These are phyloP conservation scores for Capsicum rhomboideum DNA, from an alignment of 257 asterid species.

Conservation along the genomic window DNA sequence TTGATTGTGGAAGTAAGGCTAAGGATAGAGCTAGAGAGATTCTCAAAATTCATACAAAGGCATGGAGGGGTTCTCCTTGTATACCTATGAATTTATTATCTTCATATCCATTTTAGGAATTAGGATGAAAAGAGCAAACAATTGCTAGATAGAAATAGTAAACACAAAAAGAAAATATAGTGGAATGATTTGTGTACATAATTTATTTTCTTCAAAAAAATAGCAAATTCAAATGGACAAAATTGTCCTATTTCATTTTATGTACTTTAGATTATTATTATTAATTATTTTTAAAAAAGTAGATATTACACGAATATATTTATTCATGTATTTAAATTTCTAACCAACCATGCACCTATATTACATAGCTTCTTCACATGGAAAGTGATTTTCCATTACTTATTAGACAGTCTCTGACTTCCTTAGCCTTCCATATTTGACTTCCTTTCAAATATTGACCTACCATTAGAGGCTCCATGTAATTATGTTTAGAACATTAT, in stretches of 20 bases:
- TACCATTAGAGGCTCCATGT: too few relatives aligned
- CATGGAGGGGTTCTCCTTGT: conserved; percentile 64
- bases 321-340: not conserved
- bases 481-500: too few relatives aligned
- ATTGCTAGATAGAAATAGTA: not conserved
- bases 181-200: not conserved
- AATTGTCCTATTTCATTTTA: not conserved
- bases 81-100: conserved; percentile 29
- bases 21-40: conserved; percentile 69
- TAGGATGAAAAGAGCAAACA: not conserved
- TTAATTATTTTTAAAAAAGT: not conserved
- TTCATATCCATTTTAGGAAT: conserved; percentile 32
- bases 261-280: not conserved
- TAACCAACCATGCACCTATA: not conserved
- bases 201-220: not conserved
- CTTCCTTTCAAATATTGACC: too few relatives aligned
- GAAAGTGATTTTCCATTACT: not conserved
- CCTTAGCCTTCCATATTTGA: not conserved
- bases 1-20: conserved; percentile 47
- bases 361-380: not conserved
- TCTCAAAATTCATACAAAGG: conserved; percentile 46
- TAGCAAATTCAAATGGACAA: not conserved
- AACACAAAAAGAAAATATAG: not conserved
- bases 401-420: not conserved
- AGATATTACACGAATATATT: not conserved